phyloP scores from a whole-genome alignment of 2,329 filamentous ascomycete genomes.

The Calonectria ilicicola region DNA sequence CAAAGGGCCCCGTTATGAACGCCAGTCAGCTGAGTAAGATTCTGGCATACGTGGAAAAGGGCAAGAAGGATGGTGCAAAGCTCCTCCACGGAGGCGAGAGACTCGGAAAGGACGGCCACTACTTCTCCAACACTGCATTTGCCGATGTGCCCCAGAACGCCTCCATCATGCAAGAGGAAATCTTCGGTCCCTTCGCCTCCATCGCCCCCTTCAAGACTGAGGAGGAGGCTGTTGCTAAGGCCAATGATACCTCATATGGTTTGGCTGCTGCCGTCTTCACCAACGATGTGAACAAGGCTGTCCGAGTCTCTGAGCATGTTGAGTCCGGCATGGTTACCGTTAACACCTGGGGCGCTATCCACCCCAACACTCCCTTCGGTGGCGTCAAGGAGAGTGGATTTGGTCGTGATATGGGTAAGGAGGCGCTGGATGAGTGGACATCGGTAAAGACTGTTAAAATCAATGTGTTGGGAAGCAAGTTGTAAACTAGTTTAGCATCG shows the following conservation, averaged over 20 bases:
- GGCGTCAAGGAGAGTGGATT: constrained; percentile 50
- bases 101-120: constrained; percentile 38
- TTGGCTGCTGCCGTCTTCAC: constrained; percentile 68
- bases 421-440: constrained; percentile 47
- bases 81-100: constrained; percentile 33
- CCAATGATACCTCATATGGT: constrained; percentile 61
- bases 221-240: constrained; percentile 41
- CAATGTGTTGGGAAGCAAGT: constrained; percentile 29
- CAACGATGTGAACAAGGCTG: constrained; percentile 53
- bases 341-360: constrained; percentile 53
- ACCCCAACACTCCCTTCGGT: constrained; percentile 47
- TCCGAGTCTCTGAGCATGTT: constrained; percentile 47
- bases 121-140: constrained; percentile 45
- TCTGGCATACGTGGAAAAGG: constrained; percentile 66
- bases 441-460: constrained; percentile 45
- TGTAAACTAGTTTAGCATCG: not conserved
- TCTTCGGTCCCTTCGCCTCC: constrained; percentile 47
- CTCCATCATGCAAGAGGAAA: constrained; percentile 44
- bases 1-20: constrained; percentile 58
- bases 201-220: constrained; percentile 42
- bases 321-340: constrained; percentile 77
- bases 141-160: constrained; percentile 40
- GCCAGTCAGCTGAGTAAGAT: constrained; percentile 73
- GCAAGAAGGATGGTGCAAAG: constrained; percentile 24
- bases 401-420: constrained; percentile 47